Conservation (phyloP, 2,329 filamentous ascomycete species). For the Aspergillaceae sp. region DNA sequence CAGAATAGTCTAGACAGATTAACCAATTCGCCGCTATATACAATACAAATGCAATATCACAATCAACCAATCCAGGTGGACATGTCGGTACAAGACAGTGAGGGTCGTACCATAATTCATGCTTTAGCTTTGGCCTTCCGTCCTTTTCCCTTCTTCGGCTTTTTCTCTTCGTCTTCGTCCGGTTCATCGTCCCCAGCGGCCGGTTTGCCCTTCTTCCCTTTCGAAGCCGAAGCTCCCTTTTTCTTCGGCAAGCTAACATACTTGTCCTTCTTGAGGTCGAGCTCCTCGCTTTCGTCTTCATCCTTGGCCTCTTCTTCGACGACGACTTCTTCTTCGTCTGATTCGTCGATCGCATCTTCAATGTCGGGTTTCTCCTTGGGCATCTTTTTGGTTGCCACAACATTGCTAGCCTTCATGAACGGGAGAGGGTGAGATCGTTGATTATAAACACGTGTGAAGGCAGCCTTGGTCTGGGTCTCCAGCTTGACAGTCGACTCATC, state of each 20-base stretch:
- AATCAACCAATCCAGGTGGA: no score
- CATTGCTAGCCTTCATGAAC: conserved; percentile 86
- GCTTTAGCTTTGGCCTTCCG: conserved; percentile 22
- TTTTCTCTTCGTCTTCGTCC: conserved; percentile 41
- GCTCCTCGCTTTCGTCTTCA: conserved; percentile 63
- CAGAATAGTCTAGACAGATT: no score
- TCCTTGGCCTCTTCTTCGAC: conserved; percentile 47
- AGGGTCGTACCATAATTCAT: neutral
- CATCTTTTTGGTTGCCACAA: conserved; percentile 62
- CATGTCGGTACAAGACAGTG: no score
- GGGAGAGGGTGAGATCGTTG: conserved; percentile 76
- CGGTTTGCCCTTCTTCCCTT: conserved; percentile 35
- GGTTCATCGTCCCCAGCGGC: conserved; percentile 18
- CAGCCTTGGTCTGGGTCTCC: conserved; percentile 74
- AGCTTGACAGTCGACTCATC: conserved; percentile 66
- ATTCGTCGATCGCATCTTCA: conserved; percentile 91
- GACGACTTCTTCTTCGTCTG: conserved; percentile 61
- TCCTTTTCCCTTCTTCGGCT: conserved; percentile 45
- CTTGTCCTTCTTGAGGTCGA: conserved; percentile 89
- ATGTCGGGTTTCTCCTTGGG: conserved; percentile 77
- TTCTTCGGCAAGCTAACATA: conserved; percentile 91
- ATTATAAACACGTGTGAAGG: conserved; percentile 91
- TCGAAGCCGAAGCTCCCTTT: conserved; percentile 31
- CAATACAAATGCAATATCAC: neutral
- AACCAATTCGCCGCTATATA: neutral